These are phyloP conservation scores for Salix viminalis DNA, from an alignment of 345 rosid species.

Conservation along the genomic window DNA sequence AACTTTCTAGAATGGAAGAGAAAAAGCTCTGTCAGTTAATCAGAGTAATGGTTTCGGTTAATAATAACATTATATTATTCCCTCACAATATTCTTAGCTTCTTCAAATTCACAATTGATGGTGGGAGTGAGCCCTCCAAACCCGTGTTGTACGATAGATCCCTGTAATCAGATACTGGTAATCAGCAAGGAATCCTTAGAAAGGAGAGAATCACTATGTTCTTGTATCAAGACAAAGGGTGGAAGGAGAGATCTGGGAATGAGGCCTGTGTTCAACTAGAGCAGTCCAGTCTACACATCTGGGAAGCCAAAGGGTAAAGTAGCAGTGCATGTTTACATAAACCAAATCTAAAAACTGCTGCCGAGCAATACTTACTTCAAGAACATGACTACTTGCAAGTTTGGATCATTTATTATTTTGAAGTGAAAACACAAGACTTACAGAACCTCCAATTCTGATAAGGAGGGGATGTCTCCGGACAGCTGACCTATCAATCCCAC, in stretches of 20 bases:
- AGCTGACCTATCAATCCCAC: slow-evolving; percentile 54
- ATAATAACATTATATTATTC: neutral
- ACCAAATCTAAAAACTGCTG: too few relatives aligned
- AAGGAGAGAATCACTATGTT: neutral
- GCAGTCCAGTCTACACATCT: too few relatives aligned
- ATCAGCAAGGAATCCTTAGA: slow-evolving; percentile 1
- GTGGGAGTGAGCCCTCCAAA: slow-evolving; percentile 63
- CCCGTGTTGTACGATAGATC: slow-evolving; percentile 70
- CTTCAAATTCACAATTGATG: slow-evolving; percentile 46
- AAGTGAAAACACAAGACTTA: slow-evolving; percentile 30
- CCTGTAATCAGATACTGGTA: slow-evolving; percentile 36
- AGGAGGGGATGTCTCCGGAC: slow-evolving; percentile 42
- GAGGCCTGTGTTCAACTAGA: too few relatives aligned
- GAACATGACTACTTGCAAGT: neutral
- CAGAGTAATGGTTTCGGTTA: slow-evolving; percentile 1
- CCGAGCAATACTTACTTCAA: too few relatives aligned
- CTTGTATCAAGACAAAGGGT: too few relatives aligned
- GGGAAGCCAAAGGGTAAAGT: neutral
- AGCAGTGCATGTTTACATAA: neutral
- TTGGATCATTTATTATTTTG: neutral
- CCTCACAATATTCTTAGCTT: slow-evolving; percentile 68
- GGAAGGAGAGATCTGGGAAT: neutral
- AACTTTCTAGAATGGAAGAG: slow-evolving; percentile 45
- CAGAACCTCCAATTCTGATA: slow-evolving; percentile 61
- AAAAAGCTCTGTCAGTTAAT: neutral